These are phyloP conservation scores for Alternaria ventricosa DNA, from an alignment of 2,329 filamentous ascomycete species.

Conservation along the genomic window DNA sequence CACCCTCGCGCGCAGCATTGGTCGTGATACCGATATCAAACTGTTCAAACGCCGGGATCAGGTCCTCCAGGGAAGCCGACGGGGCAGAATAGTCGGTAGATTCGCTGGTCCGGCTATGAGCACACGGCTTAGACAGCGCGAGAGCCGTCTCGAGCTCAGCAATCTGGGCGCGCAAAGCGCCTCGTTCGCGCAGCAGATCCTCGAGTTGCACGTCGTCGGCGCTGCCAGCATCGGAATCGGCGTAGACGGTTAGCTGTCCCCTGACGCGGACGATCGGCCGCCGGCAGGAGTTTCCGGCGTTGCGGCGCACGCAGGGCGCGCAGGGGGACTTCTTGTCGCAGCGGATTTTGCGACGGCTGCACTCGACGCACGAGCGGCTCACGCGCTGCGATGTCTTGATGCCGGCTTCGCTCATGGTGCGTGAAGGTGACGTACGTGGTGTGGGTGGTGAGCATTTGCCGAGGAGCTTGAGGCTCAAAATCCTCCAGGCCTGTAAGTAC, in stretches of 20 bases:
- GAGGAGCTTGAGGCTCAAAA: constrained; percentile 12
- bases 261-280: constrained; percentile 18
- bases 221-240: constrained; percentile 1
- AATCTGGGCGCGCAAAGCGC: constrained; percentile 15
- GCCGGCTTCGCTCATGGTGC: constrained; percentile 7
- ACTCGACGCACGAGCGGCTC: constrained; percentile 15
- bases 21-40: constrained; percentile 16
- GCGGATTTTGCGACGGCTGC: constrained; percentile 17
- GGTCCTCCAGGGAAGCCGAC: constrained; percentile 12
- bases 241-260: constrained; percentile 17
- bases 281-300: constrained; percentile 15
- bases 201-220: constrained; percentile 3
- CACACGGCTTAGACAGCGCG: constrained; percentile 17
- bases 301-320: constrained; percentile 13
- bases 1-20: background rate
- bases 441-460: background rate
- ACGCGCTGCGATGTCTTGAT: constrained; percentile 19
- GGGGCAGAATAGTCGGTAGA: constrained; percentile 5
- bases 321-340: constrained; percentile 20
- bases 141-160: constrained; percentile 18
- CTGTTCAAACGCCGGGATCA: constrained; percentile 18
- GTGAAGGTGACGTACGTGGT: background rate
- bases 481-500: background rate
- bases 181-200: constrained; percentile 13
- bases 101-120: constrained; percentile 14